Percentiles rank a stretch among this genome's conserved stretches.
Evolutionary conservation across 345 rosid genomes (phyloP).

Genomic region (Punica granatum): DNA sequence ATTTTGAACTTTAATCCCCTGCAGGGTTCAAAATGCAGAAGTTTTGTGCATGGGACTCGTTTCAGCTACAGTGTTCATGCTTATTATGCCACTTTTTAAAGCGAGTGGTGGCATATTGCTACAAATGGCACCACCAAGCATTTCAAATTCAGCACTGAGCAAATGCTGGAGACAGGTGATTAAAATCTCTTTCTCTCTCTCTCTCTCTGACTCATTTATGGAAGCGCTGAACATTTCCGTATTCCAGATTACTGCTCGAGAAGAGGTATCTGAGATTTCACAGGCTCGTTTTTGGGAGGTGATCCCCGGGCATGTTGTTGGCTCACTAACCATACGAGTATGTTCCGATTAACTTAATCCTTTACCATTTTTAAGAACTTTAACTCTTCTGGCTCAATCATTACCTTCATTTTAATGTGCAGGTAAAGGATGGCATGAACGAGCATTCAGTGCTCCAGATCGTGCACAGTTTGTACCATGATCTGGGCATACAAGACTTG

Average conservation of each 20-base stretch:
- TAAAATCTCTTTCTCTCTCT: not conserved
- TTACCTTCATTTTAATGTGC: not conserved
- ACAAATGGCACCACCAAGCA: constrained; percentile 88
- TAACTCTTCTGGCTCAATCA: not conserved
- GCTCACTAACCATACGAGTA: constrained; percentile 78
- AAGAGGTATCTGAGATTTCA: constrained; percentile 68
- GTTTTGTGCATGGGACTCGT: constrained; percentile 91
- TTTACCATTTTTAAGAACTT: not conserved
- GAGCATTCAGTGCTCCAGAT: constrained; percentile 43
- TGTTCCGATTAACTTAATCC: not conserved
- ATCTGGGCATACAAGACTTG: constrained; percentile 77
- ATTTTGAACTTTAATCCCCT: constrained; percentile 8
- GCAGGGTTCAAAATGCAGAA: constrained; percentile 92
- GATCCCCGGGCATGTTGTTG: constrained; percentile 86
- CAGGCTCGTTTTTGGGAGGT: constrained; percentile 93
- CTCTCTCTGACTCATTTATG: not conserved
- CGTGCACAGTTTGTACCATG: constrained; percentile 71
- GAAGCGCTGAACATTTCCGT: not conserved
- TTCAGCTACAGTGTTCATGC: constrained; percentile 68
- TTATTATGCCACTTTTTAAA: constrained; percentile 84
- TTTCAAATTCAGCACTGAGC: constrained; percentile 73
- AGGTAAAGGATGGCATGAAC: constrained; percentile 68
- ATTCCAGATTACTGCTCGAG: constrained; percentile 56
- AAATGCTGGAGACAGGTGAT: constrained; percentile 93
- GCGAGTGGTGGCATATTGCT: constrained; percentile 75